Evolutionary conservation across 257 asterid genomes (phyloP).

Genomic region (Solanum rostratum): DNA sequence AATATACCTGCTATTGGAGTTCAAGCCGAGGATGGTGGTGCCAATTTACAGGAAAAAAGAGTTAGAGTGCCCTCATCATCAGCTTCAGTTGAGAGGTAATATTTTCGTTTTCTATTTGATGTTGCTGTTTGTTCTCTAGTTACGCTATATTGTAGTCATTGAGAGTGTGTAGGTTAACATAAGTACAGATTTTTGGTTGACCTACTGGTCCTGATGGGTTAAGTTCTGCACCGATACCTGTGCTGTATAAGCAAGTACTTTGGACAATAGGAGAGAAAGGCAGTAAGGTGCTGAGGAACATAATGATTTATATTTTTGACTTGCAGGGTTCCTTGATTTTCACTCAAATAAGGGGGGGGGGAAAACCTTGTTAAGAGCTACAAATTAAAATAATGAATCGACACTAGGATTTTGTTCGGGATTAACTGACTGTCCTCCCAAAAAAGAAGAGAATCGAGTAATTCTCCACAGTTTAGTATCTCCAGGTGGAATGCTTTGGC

Average conservation of each 20-base stretch:
- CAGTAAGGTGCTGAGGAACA: background rate
- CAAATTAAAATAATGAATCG: background rate
- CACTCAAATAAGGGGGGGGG: background rate
- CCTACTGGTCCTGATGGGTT: background rate
- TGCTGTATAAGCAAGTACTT: background rate
- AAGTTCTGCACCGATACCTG: background rate
- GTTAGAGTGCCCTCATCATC: slow-evolving; percentile 57
- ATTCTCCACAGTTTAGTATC: background rate
- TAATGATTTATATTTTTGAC: background rate
- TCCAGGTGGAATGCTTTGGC: background rate
- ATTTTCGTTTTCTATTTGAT: background rate
- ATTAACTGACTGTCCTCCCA: background rate
- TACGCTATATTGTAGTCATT: background rate
- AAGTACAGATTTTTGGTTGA: background rate
- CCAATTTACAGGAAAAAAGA: slow-evolving; percentile 36
- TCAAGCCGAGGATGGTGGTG: slow-evolving; percentile 35
- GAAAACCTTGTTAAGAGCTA: background rate
- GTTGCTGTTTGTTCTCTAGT: background rate
- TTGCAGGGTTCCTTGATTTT: background rate
- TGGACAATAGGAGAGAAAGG: background rate
- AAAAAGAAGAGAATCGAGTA: background rate
- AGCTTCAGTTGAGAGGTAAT: slow-evolving; percentile 63
- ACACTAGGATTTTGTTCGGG: background rate
- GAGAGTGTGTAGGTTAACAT: background rate
- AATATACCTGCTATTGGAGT: slow-evolving; percentile 51